Evolutionary conservation across 441 rosid genomes (phyloP).

Genomic region (Pelargonium citronellum): DNA sequence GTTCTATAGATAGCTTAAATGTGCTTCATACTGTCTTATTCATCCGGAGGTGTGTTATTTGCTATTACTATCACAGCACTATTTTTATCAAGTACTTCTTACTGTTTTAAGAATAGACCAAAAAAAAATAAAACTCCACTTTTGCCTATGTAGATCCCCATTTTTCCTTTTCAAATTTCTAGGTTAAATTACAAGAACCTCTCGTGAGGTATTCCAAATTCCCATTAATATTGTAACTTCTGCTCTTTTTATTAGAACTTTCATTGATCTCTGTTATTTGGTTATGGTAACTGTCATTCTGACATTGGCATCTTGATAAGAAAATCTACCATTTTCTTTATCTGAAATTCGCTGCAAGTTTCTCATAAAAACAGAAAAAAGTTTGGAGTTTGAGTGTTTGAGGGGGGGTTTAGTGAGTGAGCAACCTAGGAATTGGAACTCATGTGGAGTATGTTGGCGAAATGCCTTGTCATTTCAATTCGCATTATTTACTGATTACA

Average conservation of each 20-base stretch:
- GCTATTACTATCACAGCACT: not conserved
- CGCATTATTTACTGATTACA: not conserved
- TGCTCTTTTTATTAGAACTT: not conserved
- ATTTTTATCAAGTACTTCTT: not conserved
- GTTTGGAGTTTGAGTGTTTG: not conserved
- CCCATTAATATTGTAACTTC: not conserved
- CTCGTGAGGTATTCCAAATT: not conserved
- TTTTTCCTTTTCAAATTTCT: not conserved
- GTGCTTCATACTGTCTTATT: not conserved
- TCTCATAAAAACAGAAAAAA: not conserved
- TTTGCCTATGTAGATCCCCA: not conserved
- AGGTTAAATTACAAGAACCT: not conserved
- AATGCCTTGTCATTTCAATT: not conserved
- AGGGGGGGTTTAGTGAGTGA: not conserved
- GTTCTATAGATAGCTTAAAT: not conserved
- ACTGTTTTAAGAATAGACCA: not conserved
- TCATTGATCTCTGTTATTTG: not conserved
- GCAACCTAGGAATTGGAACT: constrained; percentile 4
- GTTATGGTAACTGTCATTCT: not conserved
- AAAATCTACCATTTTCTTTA: not conserved
- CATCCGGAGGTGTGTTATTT: not conserved
- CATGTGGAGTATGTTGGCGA: not conserved
- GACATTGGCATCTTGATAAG: not conserved
- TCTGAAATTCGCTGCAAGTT: not conserved
- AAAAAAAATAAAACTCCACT: not conserved